Percentiles rank a stretch among this genome's conserved stretches.
phyloP scores from a whole-genome alignment of 108 stramenopile species.

The Asterionellopsis glacialis region DNA sequence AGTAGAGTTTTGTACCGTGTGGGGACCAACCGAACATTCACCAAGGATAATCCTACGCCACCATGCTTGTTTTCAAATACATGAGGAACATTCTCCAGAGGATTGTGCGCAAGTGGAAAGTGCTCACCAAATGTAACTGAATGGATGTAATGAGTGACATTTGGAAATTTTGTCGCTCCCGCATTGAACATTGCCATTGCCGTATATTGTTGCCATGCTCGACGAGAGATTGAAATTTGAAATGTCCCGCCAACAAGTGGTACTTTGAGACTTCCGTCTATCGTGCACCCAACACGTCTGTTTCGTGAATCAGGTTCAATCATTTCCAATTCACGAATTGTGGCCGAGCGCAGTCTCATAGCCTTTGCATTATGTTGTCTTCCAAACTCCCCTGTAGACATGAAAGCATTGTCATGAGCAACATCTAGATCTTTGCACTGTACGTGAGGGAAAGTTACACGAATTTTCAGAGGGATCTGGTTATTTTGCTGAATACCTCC shows the following conservation, averaged over 20 bases:
- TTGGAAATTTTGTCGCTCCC: conserved; percentile 24
- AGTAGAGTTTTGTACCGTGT: conserved; percentile 53
- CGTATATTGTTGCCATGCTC: conserved; percentile 29
- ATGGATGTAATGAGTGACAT: conserved; percentile 68
- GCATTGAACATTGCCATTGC: conserved; percentile 13
- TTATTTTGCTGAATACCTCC: conserved; percentile 20
- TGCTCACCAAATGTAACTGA: conserved; percentile 64
- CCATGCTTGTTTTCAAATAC: conserved; percentile 60
- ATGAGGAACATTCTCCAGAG: conserved; percentile 43
- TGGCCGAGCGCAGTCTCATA: conserved; percentile 26
- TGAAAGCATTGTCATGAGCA: conserved; percentile 46
- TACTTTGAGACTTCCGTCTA: conserved; percentile 25
- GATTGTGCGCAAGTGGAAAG: conserved; percentile 49
- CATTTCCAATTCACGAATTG: conserved; percentile 19
- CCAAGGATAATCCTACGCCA: conserved; percentile 59
- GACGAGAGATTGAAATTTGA: conserved; percentile 19
- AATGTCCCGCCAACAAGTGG: conserved; percentile 43
- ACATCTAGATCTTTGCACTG: conserved; percentile 55
- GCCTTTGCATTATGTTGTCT: conserved; percentile 22
- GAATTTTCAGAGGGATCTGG: conserved; percentile 42
- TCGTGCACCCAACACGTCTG: conserved; percentile 33
- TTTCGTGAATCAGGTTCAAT: conserved; percentile 4
- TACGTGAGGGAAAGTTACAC: conserved; percentile 74
- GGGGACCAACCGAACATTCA: conserved; percentile 66
- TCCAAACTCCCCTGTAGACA: conserved; percentile 23